Evolutionary conservation across 495 filamentous ascomycete genomes (phyloP).

Genomic region (Lasiosphaeris hirsuta): DNA sequence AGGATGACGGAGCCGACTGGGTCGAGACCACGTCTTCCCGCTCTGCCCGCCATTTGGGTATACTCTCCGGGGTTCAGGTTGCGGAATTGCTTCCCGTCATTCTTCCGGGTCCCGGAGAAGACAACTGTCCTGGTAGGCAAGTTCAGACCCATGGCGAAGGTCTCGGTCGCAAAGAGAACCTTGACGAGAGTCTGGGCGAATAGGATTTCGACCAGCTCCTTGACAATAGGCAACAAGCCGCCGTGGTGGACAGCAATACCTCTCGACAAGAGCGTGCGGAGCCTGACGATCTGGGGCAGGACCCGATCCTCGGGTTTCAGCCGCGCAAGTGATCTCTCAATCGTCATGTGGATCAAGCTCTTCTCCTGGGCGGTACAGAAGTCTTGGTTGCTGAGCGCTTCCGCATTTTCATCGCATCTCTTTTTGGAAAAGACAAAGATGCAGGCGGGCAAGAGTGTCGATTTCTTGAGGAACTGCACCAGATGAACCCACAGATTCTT

Average conservation of each 20-base stretch:
- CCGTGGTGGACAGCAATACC: constrained; percentile 97
- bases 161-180: constrained; percentile 95
- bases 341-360: constrained; percentile 94
- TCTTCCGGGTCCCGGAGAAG: constrained; percentile 95
- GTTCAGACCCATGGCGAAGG: constrained; percentile 97
- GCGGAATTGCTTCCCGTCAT: constrained; percentile 86
- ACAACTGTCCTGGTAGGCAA: constrained; percentile 94
- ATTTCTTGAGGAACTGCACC: constrained; percentile 83
- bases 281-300: constrained; percentile 83
- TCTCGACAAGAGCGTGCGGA: constrained; percentile 79
- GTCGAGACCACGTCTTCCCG: constrained; percentile 89
- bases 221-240: constrained; percentile 91
- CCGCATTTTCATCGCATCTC: constrained; percentile 93
- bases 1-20: constrained; percentile 91
- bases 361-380: constrained; percentile 90
- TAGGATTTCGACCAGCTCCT: constrained; percentile 95
- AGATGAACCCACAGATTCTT: constrained; percentile 96
- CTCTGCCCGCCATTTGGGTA: constrained; percentile 96
- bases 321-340: constrained; percentile 91
- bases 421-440: constrained; percentile 99
- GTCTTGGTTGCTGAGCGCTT: constrained; percentile 90
- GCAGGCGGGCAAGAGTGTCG: constrained; percentile 81
- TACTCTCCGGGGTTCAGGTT: constrained; percentile 94
- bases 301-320: constrained; percentile 86
- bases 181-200: constrained; percentile 95